Base-by-base conservation (phyloP, 371 early-diverging fungal species). In the Syncephalastrum sp. region DNA sequence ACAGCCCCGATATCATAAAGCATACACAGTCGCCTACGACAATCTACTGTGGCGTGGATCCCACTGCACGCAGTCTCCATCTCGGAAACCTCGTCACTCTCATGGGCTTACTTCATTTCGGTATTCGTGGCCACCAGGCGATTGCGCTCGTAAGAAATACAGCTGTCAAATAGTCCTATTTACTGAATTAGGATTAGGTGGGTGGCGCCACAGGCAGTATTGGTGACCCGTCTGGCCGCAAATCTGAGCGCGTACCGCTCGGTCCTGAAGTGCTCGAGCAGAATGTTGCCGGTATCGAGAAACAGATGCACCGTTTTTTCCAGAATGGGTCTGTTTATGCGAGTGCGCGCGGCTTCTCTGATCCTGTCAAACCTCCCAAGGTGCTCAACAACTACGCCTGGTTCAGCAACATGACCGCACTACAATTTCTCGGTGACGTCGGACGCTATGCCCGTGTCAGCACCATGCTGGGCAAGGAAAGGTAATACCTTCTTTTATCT, bases 151-250 rank as follows among this genome's bases (percentile, higher is more conserved):
- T 94, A 65, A 60, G 64, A 7, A 53, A 5, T 6, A 2, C 10
- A 33, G 38, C 38, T 33, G 23, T 45, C 16, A 14, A 19, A 49
- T 46, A 24, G 4, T 25, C 15, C 0, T 21, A 29, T 17, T 12
- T 21, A n/a, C 44, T 42, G 21, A n/a, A 0, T 3, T 51, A 15
- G 4, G 27, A 24, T 23, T 25, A 89, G 90, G 77, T 93, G 0
- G 97, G 97, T 15, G 95, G 95, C 8, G 97, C 97, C 6, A 97
- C 97, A 1, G 98, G 96, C 2, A 68, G 84, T 21, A 95, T 97
- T 50, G 98, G 97, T 12, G 98, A 97, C 65, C 98, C 97, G 7
- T 89, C 90, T 16, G 95, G 95, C 5, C 81, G 91, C 50, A 82
- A 81, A 33, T 86, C 90, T 0, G 98, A 96, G 52, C 86, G 97